Evolutionary conservation across 1,139 yeast species (phyloP).

Genomic region (Pneumocystis canis): DNA sequence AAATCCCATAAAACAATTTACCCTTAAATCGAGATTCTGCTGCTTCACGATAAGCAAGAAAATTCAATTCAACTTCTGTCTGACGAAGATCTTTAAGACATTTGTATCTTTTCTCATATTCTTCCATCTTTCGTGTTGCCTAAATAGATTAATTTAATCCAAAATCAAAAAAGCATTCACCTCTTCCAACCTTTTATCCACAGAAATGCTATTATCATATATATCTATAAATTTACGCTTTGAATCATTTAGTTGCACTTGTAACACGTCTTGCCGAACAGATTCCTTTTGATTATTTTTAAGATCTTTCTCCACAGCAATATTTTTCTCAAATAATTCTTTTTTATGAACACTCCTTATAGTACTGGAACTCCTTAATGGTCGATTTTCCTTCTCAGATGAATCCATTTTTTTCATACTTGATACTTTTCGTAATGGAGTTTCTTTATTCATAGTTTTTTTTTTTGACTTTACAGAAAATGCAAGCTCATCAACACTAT

Average conservation of each 20-base stretch:
- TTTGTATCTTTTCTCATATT: neutral
- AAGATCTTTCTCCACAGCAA: neutral
- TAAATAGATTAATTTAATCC: neutral
- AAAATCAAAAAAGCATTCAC: neutral
- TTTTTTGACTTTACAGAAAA: neutral
- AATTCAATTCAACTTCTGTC: neutral
- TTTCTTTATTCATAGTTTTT: neutral
- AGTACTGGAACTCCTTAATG: neutral
- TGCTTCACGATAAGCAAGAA: neutral
- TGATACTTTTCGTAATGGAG: neutral
- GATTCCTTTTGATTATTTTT: neutral
- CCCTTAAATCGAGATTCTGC: slow-evolving; percentile 1
- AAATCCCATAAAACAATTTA: neutral
- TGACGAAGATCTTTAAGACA: neutral
- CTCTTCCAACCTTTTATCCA: neutral
- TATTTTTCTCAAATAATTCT: neutral
- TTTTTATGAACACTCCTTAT: neutral
- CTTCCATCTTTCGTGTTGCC: neutral
- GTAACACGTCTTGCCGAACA: neutral
- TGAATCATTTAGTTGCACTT: slow-evolving; percentile 5
- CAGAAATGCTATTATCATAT: neutral
- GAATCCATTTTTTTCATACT: neutral
- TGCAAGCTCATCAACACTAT: neutral
- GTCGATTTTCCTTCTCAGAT: neutral
- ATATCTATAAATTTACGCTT: slow-evolving; percentile 6